These are phyloP conservation scores for Aphanocladium album DNA, from an alignment of 2,329 filamentous ascomycete genomes.

Conservation along the genomic window DNA sequence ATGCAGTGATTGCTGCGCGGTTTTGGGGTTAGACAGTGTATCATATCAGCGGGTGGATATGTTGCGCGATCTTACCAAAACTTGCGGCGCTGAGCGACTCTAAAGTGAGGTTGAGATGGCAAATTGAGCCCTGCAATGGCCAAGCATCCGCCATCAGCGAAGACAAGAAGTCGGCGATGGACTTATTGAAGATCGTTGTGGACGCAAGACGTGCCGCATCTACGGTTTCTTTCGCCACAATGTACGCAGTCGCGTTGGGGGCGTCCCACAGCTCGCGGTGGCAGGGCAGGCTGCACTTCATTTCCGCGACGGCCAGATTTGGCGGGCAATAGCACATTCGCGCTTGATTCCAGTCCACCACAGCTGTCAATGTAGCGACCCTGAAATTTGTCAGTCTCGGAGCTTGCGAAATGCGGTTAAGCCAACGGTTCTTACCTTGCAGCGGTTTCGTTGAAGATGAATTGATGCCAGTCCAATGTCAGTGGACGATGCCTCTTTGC, in stretches of 20 bases:
- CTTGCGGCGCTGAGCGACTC: neutral
- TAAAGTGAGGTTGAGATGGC: neutral
- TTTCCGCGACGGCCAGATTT: neutral
- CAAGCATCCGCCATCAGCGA: neutral
- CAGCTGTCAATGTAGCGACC: neutral
- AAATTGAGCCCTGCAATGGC: neutral
- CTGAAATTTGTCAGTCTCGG: neutral
- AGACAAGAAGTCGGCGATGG: neutral
- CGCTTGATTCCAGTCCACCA: neutral
- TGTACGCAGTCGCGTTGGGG: neutral
- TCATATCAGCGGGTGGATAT: neutral
- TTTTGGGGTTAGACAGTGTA: neutral
- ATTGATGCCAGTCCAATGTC: neutral
- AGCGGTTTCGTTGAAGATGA: neutral
- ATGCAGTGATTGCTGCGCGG: neutral
- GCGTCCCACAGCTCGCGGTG: conserved; percentile 3
- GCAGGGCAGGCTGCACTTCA: neutral
- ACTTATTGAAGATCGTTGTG: neutral
- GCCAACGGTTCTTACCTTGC: neutral
- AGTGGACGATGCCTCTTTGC: neutral
- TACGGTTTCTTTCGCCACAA: neutral
- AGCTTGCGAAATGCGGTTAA: too few species aligned
- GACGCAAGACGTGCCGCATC: neutral
- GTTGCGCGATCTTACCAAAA: neutral
- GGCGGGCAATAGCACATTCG: neutral